Base-by-base conservation (phyloP, 202 grass and related monocot genomes). In the Carex arenaria region DNA sequence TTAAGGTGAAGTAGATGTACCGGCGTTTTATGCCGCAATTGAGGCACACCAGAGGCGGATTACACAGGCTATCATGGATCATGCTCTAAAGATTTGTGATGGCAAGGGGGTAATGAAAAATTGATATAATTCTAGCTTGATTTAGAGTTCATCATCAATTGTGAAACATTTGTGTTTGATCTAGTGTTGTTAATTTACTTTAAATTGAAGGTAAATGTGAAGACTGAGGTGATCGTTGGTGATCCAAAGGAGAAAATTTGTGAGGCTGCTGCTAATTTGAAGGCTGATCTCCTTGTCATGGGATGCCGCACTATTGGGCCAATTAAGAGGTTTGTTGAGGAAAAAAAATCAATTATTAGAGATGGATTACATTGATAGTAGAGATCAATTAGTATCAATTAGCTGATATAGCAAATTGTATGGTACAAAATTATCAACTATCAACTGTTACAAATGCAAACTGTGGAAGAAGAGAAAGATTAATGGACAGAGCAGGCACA, bases 191-290 rank as follows among this genome's bases (percentile, higher is more conserved):
- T 82, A 10, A n/a, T 73, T 87, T 65, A 13, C 56, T 79, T 88
- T 8, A 23, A 85, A 31, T 17, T 63, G 75, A 83, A 98, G 95
- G 87, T 89, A 23, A 87, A 87, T 86, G 89, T 98, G 73, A 93
- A 93, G 89, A 98, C 87, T 30, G 52, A 98, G 72, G 92, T 98
- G 87, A 83, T 98, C 28, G 72, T 98, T 7, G 95, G 95, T 67
- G 92, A 94, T 64, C 95, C 95, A 57, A 98, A 95, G 89, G 95
- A 98, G 42, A 95, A 90, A 84, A 95, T 98, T 75, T 98, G 92
- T 80, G 87, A 95, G 70, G 82, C 83, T 57, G 18, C 87, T 32
- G 84, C 82, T 59, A 93, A 93, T 3, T 82, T 89, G 72, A 85
- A 98, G 31, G 89, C 92, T 42, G 91, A 95, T 90, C 88, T 98